Evolutionary conservation across 2,329 filamentous ascomycete species (phyloP), one percentile per base, ranked within the genome.

Genomic region (Furcasterigmium furcatum): DNA sequence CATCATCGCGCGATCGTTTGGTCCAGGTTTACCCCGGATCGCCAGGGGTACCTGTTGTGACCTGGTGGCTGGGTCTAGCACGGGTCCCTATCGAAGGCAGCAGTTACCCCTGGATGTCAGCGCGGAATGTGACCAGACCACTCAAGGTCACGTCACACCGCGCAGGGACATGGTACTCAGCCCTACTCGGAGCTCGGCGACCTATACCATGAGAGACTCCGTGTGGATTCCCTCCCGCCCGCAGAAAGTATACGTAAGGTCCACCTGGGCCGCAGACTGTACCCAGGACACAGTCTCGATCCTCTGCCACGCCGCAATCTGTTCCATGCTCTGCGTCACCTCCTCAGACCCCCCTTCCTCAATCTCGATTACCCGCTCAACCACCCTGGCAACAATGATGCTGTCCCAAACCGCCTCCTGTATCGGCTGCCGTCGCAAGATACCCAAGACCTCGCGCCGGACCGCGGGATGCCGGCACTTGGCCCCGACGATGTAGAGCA

Each of bases 361-460:
- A 52, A 68, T 60, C 44, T 63, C 59, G 8, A 65, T 61, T n/a
- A 65, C 50, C 34, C 60, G 51, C 52, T 64, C 61, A 24, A 66
- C 44, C 5, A 64, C 50, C 42, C 44, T 56, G 13, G 60, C 59
- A 35, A 60, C 45, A 44, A 38, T 50, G 22, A 55, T 48, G 41
- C 62, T 67, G 52, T 65, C 58, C 63, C 63, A 67, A 49, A 57
- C 54, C 9, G 58, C 63, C 48, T 67, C 64, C 43, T 54, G 56
- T 35, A 62, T 51, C 25, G 49, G 48, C 24, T 47, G 51, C n/a
- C 50, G 41, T 38, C 51, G 52, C 41, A 64, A 44, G 16, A 63
- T 52, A 19, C 43, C 36, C 46, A 67, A 45, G 27, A 50, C 57
- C 43, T 61, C 46, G 29, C 63, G 64, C 29, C 64, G 57, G 32